These are phyloP conservation scores for Boletus reticulatus DNA, from an alignment of 768 basidiomycete species.

Conservation along the genomic window DNA sequence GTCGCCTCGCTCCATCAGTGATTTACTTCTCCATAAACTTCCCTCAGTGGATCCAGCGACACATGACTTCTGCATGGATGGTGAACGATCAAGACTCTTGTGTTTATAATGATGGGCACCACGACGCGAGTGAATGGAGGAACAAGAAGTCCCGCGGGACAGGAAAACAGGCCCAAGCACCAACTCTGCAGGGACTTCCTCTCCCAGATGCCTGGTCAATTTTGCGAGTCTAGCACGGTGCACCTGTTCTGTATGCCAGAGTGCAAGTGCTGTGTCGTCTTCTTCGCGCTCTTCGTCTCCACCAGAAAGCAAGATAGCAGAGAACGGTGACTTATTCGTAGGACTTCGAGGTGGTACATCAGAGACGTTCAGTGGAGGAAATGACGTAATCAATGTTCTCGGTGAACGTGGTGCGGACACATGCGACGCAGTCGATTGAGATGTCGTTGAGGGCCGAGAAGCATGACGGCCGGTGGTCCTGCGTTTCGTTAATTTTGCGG, in stretches of 20 bases:
- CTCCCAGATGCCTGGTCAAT: conserved; percentile 37
- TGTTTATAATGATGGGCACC: conserved; percentile 2
- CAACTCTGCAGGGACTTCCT: conserved; percentile 38
- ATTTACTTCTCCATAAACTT: conserved; percentile 29
- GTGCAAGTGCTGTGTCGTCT: conserved; percentile 1
- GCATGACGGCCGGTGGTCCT: not conserved
- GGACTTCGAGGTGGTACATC: conserved; percentile 12
- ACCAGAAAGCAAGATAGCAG: conserved; percentile 9
- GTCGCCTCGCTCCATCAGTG: conserved; percentile 20
- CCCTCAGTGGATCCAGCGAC: not conserved
- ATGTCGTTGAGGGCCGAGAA: not conserved
- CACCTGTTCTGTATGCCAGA: conserved; percentile 21
- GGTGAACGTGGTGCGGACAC: not conserved
- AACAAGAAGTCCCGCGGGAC: not conserved
- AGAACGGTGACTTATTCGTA: conserved; percentile 9
- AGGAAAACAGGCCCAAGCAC: conserved; percentile 13
- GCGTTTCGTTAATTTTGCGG: not conserved
- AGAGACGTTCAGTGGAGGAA: conserved; percentile 11
- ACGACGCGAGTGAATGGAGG: not conserved
- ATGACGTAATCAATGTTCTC: conserved; percentile 2
- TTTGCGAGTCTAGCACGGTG: conserved; percentile 35
- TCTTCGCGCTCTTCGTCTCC: conserved; percentile 4
- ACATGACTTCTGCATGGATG: not conserved
- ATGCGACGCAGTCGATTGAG: conserved; percentile 2
- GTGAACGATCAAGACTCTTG: conserved; percentile 15